A percentile compares a stretch with the other conserved stretches of the same genome.
Evolutionary conservation across 2,329 filamentous ascomycete genomes (phyloP).

Genomic region (Fusarium chuoi): DNA sequence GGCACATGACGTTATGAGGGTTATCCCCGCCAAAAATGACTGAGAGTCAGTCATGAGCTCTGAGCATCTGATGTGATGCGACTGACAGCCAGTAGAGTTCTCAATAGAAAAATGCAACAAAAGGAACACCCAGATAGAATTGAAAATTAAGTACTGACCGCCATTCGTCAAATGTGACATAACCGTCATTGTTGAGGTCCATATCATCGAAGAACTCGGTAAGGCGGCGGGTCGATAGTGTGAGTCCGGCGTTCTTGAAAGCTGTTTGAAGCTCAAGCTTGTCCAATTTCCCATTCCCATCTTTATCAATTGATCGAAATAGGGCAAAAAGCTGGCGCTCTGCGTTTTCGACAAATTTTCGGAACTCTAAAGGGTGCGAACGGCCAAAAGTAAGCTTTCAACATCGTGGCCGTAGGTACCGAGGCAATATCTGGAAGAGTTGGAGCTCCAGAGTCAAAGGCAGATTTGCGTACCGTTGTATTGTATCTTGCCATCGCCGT

Average conservation of each 20-base stretch:
- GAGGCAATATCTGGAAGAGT: conserved; percentile 27
- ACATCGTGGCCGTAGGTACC: conserved; percentile 10
- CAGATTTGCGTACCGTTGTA: conserved; percentile 75
- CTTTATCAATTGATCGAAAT: conserved; percentile 87
- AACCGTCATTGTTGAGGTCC: conserved; percentile 88
- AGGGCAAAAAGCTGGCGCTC: conserved; percentile 84
- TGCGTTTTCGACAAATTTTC: conserved; percentile 85
- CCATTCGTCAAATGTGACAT: conserved; percentile 94
- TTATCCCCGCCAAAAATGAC: conserved; percentile 43
- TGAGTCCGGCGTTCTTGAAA: conserved; percentile 80
- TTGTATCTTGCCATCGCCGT: conserved; percentile 89
- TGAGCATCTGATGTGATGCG: conserved; percentile 36
- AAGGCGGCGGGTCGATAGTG: conserved; percentile 80
- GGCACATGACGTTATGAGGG: conserved; percentile 45
- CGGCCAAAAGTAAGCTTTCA: conserved; percentile 35
- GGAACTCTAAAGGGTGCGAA: conserved; percentile 74
- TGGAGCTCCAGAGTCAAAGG: conserved; percentile 15
- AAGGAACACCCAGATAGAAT: conserved; percentile 13
- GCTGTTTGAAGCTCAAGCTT: conserved; percentile 84
- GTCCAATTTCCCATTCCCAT: conserved; percentile 87
- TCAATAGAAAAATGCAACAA: neutral
- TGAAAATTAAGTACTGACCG: conserved; percentile 70
- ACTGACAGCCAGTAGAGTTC: conserved; percentile 12
- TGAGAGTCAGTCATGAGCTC: conserved; percentile 41
- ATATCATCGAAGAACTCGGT: conserved; percentile 90